Evolutionary conservation across 83 land plant genomes (phyloP), one percentile per base, ranked within the genome.

Genomic region (Larix sibirica): DNA sequence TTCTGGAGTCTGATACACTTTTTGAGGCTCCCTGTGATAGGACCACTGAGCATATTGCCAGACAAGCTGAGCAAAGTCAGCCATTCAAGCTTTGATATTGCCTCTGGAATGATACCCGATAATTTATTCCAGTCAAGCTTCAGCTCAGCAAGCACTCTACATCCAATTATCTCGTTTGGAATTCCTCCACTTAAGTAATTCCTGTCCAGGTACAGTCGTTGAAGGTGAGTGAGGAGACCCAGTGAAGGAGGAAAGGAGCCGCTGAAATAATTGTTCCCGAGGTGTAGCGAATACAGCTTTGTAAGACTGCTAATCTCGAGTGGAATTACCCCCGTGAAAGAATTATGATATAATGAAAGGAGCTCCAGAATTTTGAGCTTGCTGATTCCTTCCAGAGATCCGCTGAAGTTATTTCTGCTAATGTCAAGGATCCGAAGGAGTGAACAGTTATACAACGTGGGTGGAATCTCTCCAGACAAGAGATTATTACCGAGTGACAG

Each of bases 361-460:
- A 21, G 31, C 56, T 50, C 20, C 60, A 93, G 80, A 58, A 67
- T 89, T 14, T 8, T n/a, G 3, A 93, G 90, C 12, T 78, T 83
- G 1, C 93, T 90, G 77, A 93, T 76, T 1, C 24, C 63, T 64
- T 79, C 84, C 26, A 93, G 73, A 2, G 67, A 24, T 0, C 93
- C 93, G 10, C 65, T 85, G 42, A 93, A 80, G 9, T 85, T 86
- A 85, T 90, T 90, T 14, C 3, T 0, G 24, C 83, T 73, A 54
- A 93, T 47, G 68, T 86, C 85, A 12, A 93, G 84, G 0, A 20
- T 50, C 20, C 13, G 24, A 44, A 91, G 93, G 10, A 70, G 69
- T 56, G 89, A 83, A 61, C 93, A 93, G 66, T 91, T 81, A 81
- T 80, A 88, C 26, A 93, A 62, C 33, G 86, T 92, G 68, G 83